phyloP scores from a whole-genome alignment of 148 eudicot genomes.

The Vaccinium corymbosum region DNA sequence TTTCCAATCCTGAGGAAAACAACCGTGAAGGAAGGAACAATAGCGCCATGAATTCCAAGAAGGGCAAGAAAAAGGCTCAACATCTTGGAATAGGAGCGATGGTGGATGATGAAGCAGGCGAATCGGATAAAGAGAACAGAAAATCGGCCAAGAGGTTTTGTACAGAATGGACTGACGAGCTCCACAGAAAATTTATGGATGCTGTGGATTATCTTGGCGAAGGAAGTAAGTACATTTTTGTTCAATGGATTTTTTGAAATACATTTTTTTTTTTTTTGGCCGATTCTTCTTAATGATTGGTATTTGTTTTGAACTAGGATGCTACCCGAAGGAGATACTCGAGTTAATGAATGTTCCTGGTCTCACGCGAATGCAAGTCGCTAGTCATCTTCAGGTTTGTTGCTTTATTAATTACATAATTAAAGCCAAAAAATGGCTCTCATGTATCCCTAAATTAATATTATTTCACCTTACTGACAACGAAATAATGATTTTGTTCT shows the following conservation, averaged over 20 bases:
- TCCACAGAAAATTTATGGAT: constrained; percentile 14
- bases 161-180: constrained; percentile 11
- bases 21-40: not conserved
- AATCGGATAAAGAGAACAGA: not conserved
- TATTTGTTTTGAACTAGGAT: constrained; percentile 7
- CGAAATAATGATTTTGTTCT: not conserved
- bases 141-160: not conserved
- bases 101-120: not conserved
- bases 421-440: not conserved
- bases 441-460: not conserved
- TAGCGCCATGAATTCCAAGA: not conserved
- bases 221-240: constrained; percentile 10
- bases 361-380: constrained; percentile 21
- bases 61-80: not conserved
- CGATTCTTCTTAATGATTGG: too few relatives aligned
- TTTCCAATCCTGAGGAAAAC: not conserved
- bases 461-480: not conserved
- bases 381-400: constrained; percentile 23
- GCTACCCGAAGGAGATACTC: constrained; percentile 20
- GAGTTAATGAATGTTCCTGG: constrained; percentile 15
- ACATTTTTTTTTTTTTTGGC: not conserved
- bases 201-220: constrained; percentile 17
- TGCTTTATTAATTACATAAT: not conserved
- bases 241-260: not conserved
- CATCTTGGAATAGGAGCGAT: not conserved